Base-by-base conservation (phyloP, 1,139 yeast genomes). In the Candida labiduridarum region DNA sequence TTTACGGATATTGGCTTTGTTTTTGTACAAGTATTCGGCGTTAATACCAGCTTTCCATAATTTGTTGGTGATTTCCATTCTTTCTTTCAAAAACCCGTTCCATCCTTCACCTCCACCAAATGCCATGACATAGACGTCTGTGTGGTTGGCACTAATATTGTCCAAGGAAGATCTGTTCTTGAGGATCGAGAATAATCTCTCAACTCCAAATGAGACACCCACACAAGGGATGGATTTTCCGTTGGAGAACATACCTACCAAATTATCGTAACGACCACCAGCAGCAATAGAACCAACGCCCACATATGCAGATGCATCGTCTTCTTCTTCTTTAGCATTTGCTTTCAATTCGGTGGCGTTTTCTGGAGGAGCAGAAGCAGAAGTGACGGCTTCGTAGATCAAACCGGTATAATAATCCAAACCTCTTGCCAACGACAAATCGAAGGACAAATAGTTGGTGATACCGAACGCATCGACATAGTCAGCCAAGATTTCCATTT, bases 261-360 rank as follows among this genome's bases (percentile, higher is more conserved):
- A 80, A 61, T 88, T 87, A 68, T 94, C 99, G 70, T 94, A 94
- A 70, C 99, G 89, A 58, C 99, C 99, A 72, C 99, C 99, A 43
- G 97, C 99, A 50, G 97, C 96, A 61, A 94, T 90, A 8, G 98
- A 92, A 29, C 99, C 99, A 47, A 94, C 97, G 61, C 99, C 99
- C 46, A 94, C 98, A 62, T 88, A 90, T 57, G 90, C 98, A 47
- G 96, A 88, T 49, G 96, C 96, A 71, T 94, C 99, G 59, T 91
- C 98, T 47, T 83, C 90, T 25, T 79, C 85, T 49, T 64, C 49
- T 50, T 63, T 65, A 48, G 83, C 79, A 62, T 79, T 80, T 53
- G 78, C 80, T 65, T 85, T 84, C 62, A 84, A 71, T 62, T 83
- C 87, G 38, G 73, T 76, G 11, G 94, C 94, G 65, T 87, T 85